These are phyloP conservation scores for Pseudisothecium myosuroides DNA, from an alignment of 225 moss, liverwort and hornwort species.

Conservation along the genomic window DNA sequence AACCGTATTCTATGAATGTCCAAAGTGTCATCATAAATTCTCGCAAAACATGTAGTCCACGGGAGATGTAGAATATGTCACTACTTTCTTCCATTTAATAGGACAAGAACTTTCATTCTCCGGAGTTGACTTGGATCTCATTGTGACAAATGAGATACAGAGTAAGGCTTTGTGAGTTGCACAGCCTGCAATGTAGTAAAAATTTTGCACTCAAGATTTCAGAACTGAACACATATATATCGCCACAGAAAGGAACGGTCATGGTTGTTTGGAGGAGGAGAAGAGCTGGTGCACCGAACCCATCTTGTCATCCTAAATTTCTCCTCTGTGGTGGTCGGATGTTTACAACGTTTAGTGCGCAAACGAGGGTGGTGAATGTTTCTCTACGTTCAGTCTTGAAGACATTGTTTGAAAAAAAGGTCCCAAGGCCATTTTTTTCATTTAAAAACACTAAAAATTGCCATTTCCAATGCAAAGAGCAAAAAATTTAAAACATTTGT, in stretches of 20 bases:
- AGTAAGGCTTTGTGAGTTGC: background rate
- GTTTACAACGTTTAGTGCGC: background rate
- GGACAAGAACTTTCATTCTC: background rate
- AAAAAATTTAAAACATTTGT: too few relatives aligned
- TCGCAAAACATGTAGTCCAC: constrained; percentile 77
- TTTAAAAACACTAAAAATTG: background rate
- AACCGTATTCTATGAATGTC: constrained; percentile 95
- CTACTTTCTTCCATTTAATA: background rate
- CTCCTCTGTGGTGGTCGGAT: background rate
- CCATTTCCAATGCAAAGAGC: background rate
- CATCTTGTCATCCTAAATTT: background rate
- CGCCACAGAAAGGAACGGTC: background rate
- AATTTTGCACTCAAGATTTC: background rate
- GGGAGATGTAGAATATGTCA: background rate
- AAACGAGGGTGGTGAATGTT: background rate
- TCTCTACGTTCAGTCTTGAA: background rate
- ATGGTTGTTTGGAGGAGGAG: background rate
- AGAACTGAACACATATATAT: background rate
- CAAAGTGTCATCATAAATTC: constrained; percentile 86
- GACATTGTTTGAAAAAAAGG: background rate
- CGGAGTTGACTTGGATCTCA: background rate
- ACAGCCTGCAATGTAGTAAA: background rate
- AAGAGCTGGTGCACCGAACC: background rate
- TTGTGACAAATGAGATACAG: background rate
- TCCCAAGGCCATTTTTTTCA: background rate